Evolutionary conservation across 2,329 filamentous ascomycete genomes (phyloP).

Genomic region (Penicillium hesseltinei): DNA sequence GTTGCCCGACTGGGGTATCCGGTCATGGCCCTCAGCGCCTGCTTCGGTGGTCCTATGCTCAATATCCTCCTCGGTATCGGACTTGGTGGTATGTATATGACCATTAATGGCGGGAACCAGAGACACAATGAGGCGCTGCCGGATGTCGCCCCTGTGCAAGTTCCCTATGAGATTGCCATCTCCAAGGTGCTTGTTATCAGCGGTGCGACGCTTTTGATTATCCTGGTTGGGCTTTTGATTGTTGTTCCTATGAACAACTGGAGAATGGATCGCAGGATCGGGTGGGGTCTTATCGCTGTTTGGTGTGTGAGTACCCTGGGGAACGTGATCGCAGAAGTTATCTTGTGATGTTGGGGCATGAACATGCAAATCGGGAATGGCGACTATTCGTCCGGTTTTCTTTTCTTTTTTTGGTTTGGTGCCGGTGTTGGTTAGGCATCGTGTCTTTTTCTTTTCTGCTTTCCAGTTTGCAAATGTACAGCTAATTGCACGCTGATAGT

Average conservation of each 20-base stretch:
- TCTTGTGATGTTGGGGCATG: conserved; percentile 17
- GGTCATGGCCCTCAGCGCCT: conserved; percentile 92
- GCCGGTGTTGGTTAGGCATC: too few species aligned
- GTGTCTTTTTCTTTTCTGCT: not conserved
- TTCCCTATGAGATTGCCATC: conserved; percentile 79
- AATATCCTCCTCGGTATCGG: conserved; percentile 95
- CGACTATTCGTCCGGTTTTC: not conserved
- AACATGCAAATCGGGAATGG: not conserved
- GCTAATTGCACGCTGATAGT: not conserved
- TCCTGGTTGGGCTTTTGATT: conserved; percentile 73
- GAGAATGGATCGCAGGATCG: conserved; percentile 79
- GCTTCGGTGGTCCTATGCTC: conserved; percentile 97
- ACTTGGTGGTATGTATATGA: conserved; percentile 86
- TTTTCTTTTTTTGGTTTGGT: not conserved
- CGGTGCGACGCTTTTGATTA: conserved; percentile 77
- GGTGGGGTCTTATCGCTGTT: conserved; percentile 72
- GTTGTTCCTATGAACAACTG: conserved; percentile 82
- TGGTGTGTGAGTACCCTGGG: conserved; percentile 78
- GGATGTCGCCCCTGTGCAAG: conserved; percentile 4
- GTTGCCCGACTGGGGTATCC: conserved; percentile 91
- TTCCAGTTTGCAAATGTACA: not conserved
- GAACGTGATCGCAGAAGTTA: conserved; percentile 77
- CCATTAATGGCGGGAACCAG: conserved; percentile 53
- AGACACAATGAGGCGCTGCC: conserved; percentile 11
- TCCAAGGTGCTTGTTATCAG: conserved; percentile 82